phyloP scores from a whole-genome alignment of 192 early-diverging fungal genomes.

The Funneliformis mosseae region DNA sequence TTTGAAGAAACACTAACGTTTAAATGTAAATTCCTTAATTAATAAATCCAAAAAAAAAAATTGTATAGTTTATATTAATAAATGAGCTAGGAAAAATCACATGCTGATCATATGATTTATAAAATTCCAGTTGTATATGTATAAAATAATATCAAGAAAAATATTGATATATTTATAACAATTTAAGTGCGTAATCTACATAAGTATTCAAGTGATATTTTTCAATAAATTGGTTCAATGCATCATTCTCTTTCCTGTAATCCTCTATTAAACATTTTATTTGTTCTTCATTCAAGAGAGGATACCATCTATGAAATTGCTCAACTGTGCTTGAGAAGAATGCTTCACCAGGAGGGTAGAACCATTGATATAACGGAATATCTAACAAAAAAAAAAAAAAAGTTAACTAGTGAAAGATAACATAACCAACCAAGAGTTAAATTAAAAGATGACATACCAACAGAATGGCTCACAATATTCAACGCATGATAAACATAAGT shows the following conservation, averaged over 20 bases:
- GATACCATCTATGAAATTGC: slow-evolving; percentile 7
- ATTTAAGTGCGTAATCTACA: slow-evolving; percentile 2
- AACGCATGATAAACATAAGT: slow-evolving; percentile 14
- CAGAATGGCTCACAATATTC: background rate
- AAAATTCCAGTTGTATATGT: no score
- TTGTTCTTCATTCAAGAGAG: background rate
- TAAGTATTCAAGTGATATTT: slow-evolving; percentile 6
- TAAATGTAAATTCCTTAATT: no score
- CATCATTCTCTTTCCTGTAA: slow-evolving; percentile 4
- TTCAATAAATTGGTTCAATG: background rate
- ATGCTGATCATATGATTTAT: no score
- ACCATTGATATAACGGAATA: slow-evolving; percentile 18
- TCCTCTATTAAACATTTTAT: slow-evolving; percentile 4
- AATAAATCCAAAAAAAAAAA: no score
- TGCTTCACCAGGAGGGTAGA: background rate
- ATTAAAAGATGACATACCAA: background rate
- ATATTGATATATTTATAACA: background rate
- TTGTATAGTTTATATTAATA: no score
- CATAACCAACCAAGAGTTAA: background rate
- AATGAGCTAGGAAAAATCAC: no score
- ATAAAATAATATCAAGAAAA: no score
- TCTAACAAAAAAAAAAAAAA: background rate
- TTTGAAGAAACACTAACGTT: no score
- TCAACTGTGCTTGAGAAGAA: slow-evolving; percentile 23
- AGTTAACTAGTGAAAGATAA: background rate